Conservation (phyloP, 2,329 filamentous ascomycete species). For the Colletotrichum abscissum region DNA sequence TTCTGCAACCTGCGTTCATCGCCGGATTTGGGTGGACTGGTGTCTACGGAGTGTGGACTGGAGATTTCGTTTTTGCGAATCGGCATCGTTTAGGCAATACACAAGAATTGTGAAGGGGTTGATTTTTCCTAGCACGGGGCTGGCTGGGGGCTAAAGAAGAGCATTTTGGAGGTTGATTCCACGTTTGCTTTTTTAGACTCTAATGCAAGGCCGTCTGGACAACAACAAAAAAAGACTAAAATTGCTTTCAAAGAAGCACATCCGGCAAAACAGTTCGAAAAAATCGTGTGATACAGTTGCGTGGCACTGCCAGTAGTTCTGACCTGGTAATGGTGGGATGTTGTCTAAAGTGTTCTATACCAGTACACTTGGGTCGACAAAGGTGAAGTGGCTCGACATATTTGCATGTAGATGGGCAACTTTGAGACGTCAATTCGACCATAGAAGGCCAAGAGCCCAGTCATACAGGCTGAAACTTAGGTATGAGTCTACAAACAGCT, state of each 20-base stretch:
- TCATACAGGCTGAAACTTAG: too few species aligned
- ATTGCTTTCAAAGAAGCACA: slow-evolving; percentile 51
- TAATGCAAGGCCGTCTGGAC: slow-evolving; percentile 67
- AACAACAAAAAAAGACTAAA: slow-evolving; percentile 64
- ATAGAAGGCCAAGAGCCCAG: neutral
- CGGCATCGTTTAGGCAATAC: slow-evolving; percentile 61
- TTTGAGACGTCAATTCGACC: neutral
- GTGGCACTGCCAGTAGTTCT: neutral
- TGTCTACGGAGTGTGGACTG: slow-evolving; percentile 73
- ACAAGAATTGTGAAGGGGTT: slow-evolving; percentile 49
- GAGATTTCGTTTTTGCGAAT: slow-evolving; percentile 66
- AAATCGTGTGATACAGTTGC: neutral
- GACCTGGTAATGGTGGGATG: neutral
- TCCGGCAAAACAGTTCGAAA: neutral
- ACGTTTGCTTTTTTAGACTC: slow-evolving; percentile 66
- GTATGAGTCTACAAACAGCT: too few species aligned
- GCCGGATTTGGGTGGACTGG: slow-evolving; percentile 63
- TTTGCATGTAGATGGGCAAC: neutral
- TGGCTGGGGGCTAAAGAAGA: slow-evolving; percentile 55
- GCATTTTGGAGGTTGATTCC: slow-evolving; percentile 59
- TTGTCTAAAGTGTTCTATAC: neutral
- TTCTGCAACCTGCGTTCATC: slow-evolving; percentile 51
- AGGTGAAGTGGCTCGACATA: neutral
- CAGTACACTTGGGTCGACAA: neutral
- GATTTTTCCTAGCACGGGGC: slow-evolving; percentile 50